Evolutionary conservation across 306 rosid species (phyloP), one percentile per base, ranked within the genome.

Genomic region (Psophocarpus tetragonolobus): DNA sequence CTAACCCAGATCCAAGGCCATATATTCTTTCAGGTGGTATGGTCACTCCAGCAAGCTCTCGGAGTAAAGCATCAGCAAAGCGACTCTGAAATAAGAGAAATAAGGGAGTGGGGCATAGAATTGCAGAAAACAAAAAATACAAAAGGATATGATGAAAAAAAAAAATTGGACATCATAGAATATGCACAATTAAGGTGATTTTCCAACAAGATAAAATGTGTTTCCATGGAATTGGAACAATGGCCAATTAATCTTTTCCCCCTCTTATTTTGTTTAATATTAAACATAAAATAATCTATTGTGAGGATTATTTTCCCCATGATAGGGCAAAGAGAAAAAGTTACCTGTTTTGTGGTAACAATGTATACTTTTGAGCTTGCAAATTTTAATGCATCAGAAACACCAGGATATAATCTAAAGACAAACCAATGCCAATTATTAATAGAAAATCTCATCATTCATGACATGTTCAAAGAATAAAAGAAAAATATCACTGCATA

Each of bases 301-400:
- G 24, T 27, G n/a, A 64, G 51, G 80, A 64, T 36, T 60, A 73
- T 71, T 44, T 57, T 54, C 53, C 39, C 60, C 80, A 58, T 35
- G 32, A 21, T 32, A 69, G 56, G 26, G 61, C 41, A 12, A 53
- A 27, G 71, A 73, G 56, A 8, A 36, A 35, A 38, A 13, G 30
- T 39, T 68, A 91, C 97, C 94, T 88, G 97, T 80, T 93, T 91
- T 5, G 93, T 91, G 81, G 97, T 93, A 70, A 93, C 98, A 70
- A 91, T 84, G 80, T 85, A 91, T 60, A 93, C 74, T 24, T 85
- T 93, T 7, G 97, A 93, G 90, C 90, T 93, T 68, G 94, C 84
- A 78, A 91, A 93, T 79, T 77, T 89, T 17, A 93, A 72, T 24
- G 98, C 98, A 79, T 94, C 97, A 35, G 97, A 67, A 73, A 92